Percentiles rank a stretch among this genome's conserved stretches.
These are phyloP conservation scores for Yamadazyma tumulicola DNA, from an alignment of 805 yeast genomes.

Conservation along the genomic window DNA sequence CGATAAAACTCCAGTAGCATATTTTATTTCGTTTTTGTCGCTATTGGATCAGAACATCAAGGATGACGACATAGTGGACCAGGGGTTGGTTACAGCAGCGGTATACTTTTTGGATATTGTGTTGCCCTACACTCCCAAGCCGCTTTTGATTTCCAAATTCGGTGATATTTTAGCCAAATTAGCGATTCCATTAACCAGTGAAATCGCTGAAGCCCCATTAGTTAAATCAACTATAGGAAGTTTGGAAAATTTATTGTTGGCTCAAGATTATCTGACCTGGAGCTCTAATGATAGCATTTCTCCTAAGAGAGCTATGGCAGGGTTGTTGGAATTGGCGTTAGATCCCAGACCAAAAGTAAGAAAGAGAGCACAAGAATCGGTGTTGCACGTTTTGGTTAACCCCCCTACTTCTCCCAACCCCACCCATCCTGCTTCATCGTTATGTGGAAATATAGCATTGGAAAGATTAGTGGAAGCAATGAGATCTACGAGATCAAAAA, in stretches of 20 bases:
- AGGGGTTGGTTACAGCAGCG: constrained; percentile 66
- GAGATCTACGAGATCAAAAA: constrained; percentile 24
- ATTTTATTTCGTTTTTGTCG: constrained; percentile 79
- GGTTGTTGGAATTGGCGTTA: constrained; percentile 69
- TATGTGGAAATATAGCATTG: constrained; percentile 67
- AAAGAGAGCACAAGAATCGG: constrained; percentile 89
- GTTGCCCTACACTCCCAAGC: constrained; percentile 67
- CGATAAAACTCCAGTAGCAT: constrained; percentile 67
- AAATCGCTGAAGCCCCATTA: constrained; percentile 73
- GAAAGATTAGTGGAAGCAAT: constrained; percentile 48
- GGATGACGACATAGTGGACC: constrained; percentile 52
- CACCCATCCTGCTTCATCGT: constrained; percentile 71
- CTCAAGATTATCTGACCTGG: constrained; percentile 86
- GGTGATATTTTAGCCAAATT: constrained; percentile 72
- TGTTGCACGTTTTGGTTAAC: constrained; percentile 56
- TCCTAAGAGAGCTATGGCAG: constrained; percentile 81
- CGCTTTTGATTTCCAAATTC: constrained; percentile 70
- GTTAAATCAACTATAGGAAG: constrained; percentile 83
- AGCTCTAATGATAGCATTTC: constrained; percentile 49
- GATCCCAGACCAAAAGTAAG: constrained; percentile 95
- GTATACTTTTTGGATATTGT: constrained; percentile 80
- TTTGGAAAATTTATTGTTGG: constrained; percentile 70
- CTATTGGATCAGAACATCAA: constrained; percentile 69
- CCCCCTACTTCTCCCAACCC: constrained; percentile 77
- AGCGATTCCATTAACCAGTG: constrained; percentile 73